Evolutionary conservation across 2,329 filamentous ascomycete genomes (phyloP), one percentile per base, ranked within the genome.

Genomic region (Ascochyta lentis): DNA sequence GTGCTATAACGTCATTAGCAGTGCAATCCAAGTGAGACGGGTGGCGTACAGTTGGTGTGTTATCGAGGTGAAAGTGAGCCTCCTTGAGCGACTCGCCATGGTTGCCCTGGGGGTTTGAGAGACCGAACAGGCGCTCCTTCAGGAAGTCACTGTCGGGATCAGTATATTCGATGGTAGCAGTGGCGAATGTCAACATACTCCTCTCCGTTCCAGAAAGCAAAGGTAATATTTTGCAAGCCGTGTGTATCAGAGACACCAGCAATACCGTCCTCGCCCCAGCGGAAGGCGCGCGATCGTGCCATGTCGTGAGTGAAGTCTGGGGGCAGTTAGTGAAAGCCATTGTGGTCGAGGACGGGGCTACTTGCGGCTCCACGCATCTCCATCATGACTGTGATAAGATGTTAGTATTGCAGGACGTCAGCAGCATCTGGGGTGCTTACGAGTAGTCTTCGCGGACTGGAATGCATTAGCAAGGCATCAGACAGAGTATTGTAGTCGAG

Each of bases 11-110:
- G 3, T 40, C 66, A 63, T 62, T 59, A 65, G 58, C 8, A 40
- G 41, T 16, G 56, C 82, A 78, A 26, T 27, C 1, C 10, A 81
- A 78, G n/a, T 35, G 5, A 40, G 24, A 41, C 5, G 15, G 81
- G 79, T 2, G 19, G 62, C 76, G 59, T 75, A 85, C 83, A 52
- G 86, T 86, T 54, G 94, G 94, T 26, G 91, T 96, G 75, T 98
- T 98, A 78, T 98, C 94, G 55, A 97, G 79, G 76, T 98, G 94
- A 71, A 97, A 98, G 78, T 98, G 92, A 51, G 90, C 91, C 79
- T 98, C 94, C 77, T 97, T 98, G 81, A 98, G 84, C 74, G 92
- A 96, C 79, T 98, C 95, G 62, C 95, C 95, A 79, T 98, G 95
- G 72, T 97, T 97, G 64, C 94, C 94, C 78, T 98, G 92, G 3